Percentiles rank a stretch among this genome's conserved stretches.
phyloP scores from a whole-genome alignment of 1,139 yeast species.

The Pichia sp. region DNA sequence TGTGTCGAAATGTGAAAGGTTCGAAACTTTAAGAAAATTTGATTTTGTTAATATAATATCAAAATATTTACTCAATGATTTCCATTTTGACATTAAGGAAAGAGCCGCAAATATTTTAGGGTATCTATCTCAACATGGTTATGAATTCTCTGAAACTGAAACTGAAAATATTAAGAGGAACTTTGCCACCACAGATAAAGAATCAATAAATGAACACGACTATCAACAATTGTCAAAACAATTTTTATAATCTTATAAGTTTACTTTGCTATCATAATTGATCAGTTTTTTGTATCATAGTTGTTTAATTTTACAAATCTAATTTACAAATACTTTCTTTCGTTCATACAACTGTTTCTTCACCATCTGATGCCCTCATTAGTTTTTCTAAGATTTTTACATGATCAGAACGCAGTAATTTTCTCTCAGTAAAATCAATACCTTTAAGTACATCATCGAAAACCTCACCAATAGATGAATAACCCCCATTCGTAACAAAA shows the following conservation, averaged over 20 bases:
- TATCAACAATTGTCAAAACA: neutral
- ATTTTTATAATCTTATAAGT: neutral
- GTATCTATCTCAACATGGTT: constrained; percentile 40
- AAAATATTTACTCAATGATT: constrained; percentile 25
- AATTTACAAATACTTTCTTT: neutral
- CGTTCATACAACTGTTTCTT: neutral
- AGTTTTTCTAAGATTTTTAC: constrained; percentile 8
- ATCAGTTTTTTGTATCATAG: constrained; percentile 6
- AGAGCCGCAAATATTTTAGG: constrained; percentile 50
- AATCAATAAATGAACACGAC: constrained; percentile 45
- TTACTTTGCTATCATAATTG: constrained; percentile 19
- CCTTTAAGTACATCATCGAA: constrained; percentile 18
- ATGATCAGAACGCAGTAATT: constrained; percentile 17
- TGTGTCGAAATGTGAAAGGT: constrained; percentile 21
- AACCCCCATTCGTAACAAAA: constrained; percentile 23
- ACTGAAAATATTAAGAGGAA: constrained; percentile 26
- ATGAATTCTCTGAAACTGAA: constrained; percentile 44
- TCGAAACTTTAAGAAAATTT: constrained; percentile 36
- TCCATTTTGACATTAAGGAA: constrained; percentile 50
- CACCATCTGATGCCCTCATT: neutral
- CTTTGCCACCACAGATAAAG: constrained; percentile 40
- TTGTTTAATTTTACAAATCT: neutral
- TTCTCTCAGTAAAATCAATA: constrained; percentile 3
- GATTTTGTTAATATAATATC: constrained; percentile 22
- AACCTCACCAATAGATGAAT: constrained; percentile 35